A percentile compares a stretch with the other conserved stretches of the same genome.
Conservation (phyloP, 2,329 filamentous ascomycete genomes). For the Aureobasidium sp. region DNA sequence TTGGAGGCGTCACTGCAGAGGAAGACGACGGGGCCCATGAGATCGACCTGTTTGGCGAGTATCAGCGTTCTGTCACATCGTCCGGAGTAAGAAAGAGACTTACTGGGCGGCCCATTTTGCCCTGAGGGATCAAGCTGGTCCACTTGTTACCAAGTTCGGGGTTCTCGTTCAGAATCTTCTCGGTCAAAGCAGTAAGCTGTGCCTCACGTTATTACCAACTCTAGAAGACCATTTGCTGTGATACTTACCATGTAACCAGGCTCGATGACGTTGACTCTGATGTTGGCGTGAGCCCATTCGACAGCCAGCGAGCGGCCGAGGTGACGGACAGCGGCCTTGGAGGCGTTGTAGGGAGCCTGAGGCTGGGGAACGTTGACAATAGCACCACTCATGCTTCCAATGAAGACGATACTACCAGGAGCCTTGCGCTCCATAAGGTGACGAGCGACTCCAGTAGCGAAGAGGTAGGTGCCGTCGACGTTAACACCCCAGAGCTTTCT, state of each 20-base stretch:
- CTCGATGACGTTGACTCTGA: slow-evolving; percentile 90
- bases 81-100: background rate
- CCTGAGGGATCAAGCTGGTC: slow-evolving; percentile 85
- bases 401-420: slow-evolving; percentile 82
- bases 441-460: slow-evolving; percentile 73
- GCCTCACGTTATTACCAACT: slow-evolving; percentile 8
- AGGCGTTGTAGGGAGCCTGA: slow-evolving; percentile 85
- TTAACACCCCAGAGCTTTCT: slow-evolving; percentile 93
- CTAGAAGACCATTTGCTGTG: slow-evolving; percentile 11
- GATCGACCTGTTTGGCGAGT: slow-evolving; percentile 47
- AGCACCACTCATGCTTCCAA: slow-evolving; percentile 87
- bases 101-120: slow-evolving; percentile 77
- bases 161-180: slow-evolving; percentile 91
- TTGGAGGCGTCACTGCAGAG: slow-evolving; percentile 68
- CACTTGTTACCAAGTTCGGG: slow-evolving; percentile 83
- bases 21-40: slow-evolving; percentile 90
- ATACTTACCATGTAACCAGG: slow-evolving; percentile 94
- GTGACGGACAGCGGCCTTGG: slow-evolving; percentile 87
- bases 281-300: slow-evolving; percentile 82
- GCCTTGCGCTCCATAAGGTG: slow-evolving; percentile 77
- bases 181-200: slow-evolving; percentile 49
- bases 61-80: slow-evolving; percentile 21
- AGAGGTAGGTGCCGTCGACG: slow-evolving; percentile 85
- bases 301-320: slow-evolving; percentile 80
- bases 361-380: slow-evolving; percentile 96